These are phyloP conservation scores for Fusarium oligoseptatum DNA, from an alignment of 2,329 filamentous ascomycete species.

Conservation along the genomic window DNA sequence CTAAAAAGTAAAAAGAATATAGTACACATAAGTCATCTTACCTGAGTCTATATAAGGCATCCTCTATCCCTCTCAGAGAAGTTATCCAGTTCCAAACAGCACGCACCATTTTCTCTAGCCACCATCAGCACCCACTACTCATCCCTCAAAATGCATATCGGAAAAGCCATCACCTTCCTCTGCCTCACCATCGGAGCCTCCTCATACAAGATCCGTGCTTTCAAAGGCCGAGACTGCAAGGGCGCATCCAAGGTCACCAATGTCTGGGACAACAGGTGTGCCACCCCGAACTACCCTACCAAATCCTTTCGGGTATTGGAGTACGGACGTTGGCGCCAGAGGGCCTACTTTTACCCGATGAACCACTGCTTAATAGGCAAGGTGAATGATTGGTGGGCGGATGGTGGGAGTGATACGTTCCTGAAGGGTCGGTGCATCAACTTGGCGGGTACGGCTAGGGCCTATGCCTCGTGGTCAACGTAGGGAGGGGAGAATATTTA, in stretches of 20 bases:
- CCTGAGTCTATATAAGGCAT: not conserved
- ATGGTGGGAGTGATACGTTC: not conserved
- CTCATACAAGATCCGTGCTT: not conserved
- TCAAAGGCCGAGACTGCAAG: not conserved
- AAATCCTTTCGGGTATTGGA: not conserved
- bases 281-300: not conserved
- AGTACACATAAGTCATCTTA: not conserved
- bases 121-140: not conserved
- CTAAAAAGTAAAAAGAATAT: not conserved
- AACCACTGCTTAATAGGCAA: too few species aligned
- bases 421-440: not conserved
- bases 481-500: not conserved
- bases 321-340: not conserved
- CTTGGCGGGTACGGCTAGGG: not conserved
- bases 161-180: not conserved
- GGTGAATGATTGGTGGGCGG: not conserved
- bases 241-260: not conserved
- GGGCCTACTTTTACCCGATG: not conserved
- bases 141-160: not conserved
- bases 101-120: not conserved
- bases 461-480: not conserved
- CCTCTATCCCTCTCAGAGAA: not conserved
- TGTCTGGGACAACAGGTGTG: not conserved
- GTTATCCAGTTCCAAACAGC: not conserved
- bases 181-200: not conserved